Evolutionary conservation across 2,329 filamentous ascomycete species (phyloP).

Genomic region (Diaporthe vexans): DNA sequence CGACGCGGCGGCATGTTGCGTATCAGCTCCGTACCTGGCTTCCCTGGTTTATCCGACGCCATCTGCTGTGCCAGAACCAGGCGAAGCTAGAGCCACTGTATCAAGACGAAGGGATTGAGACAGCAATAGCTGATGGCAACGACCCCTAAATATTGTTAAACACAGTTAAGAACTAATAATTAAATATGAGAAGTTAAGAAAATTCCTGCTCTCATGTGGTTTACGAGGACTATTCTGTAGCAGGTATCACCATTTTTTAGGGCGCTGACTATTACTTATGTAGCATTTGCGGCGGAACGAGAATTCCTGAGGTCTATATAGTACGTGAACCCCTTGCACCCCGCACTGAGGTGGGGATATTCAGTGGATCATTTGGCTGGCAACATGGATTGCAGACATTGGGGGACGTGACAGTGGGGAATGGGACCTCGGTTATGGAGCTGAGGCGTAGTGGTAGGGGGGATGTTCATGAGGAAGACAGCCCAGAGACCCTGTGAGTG

Average conservation of each 20-base stretch:
- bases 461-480: too few species aligned
- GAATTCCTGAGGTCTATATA: too few species aligned
- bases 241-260: neutral
- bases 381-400: too few species aligned
- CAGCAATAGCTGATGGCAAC: neutral
- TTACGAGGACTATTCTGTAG: neutral
- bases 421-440: too few species aligned
- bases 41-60: slow-evolving; percentile 51
- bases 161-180: neutral
- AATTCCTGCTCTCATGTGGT: neutral
- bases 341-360: too few species aligned
- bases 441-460: too few species aligned
- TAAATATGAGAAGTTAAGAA: neutral
- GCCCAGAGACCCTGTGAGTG: too few species aligned
- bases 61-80: slow-evolving; percentile 49
- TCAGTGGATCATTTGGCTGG: too few species aligned
- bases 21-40: slow-evolving; percentile 53
- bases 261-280: neutral
- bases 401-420: too few species aligned
- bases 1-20: slow-evolving; percentile 49
- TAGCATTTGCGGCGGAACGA: too few species aligned
- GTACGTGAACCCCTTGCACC: too few species aligned
- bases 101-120: slow-evolving; percentile 32
- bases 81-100: slow-evolving; percentile 57
- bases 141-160: neutral